phyloP scores from a whole-genome alignment of 129 eudicot genomes.

The Flaveria robusta region DNA sequence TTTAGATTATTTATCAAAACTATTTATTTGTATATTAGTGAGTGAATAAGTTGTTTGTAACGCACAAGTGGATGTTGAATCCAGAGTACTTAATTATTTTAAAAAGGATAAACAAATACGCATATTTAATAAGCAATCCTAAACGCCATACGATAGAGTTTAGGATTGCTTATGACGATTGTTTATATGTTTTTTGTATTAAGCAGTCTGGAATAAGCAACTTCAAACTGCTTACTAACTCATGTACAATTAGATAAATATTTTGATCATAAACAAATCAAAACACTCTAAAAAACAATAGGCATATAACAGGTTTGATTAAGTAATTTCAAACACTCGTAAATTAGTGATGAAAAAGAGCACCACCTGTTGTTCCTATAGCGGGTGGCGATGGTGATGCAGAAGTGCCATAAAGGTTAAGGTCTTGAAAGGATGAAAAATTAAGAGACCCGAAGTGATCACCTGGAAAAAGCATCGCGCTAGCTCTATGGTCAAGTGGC shows the following conservation, averaged over 20 bases:
- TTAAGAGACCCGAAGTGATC: constrained; percentile 54
- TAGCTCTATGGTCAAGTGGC: constrained; percentile 21
- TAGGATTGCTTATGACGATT: neutral
- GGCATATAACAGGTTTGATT: neutral
- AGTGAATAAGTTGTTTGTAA: too few species aligned
- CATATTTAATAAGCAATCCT: too few species aligned
- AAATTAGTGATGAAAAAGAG: constrained; percentile 15
- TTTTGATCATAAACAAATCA: too few species aligned
- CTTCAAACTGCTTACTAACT: neutral
- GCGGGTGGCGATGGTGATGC: constrained; percentile 39
- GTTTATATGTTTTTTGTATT: neutral
- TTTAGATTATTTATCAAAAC: too few species aligned
- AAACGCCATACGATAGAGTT: neutral
- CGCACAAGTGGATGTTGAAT: too few species aligned
- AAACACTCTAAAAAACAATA: neutral
- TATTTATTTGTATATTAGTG: too few species aligned
- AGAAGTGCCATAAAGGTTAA: constrained; percentile 66
- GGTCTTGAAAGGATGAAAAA: constrained; percentile 91
- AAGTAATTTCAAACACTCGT: neutral
- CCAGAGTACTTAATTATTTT: too few species aligned
- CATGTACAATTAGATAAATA: neutral
- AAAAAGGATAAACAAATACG: too few species aligned
- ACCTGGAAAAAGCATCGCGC: constrained; percentile 30
- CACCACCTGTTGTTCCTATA: constrained; percentile 36
- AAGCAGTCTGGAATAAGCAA: neutral